phyloP scores from a whole-genome alignment of 1,284 basidiomycete genomes.

The Athelia psychrophila region DNA sequence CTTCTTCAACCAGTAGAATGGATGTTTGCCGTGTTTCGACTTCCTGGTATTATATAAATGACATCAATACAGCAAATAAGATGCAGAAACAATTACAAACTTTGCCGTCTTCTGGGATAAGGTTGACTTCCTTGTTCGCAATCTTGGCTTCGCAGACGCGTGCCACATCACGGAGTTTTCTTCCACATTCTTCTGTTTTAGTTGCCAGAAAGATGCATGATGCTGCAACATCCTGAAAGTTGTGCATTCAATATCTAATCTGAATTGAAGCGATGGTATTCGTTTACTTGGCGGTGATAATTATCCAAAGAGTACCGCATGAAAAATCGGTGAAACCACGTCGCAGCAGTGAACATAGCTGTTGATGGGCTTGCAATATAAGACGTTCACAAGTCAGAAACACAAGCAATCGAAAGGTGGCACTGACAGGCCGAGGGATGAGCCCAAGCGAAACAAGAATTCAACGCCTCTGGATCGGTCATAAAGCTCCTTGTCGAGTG shows the following conservation, averaged over 20 bases:
- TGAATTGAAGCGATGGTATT: background rate
- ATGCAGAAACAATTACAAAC: conserved; percentile 31
- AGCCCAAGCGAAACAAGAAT: conserved; percentile 76
- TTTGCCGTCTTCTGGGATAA: conserved; percentile 59
- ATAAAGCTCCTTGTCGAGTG: conserved; percentile 65
- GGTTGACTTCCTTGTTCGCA: conserved; percentile 48
- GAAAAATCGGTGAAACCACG: conserved; percentile 93
- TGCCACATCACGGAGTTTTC: conserved; percentile 84
- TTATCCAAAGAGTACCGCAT: conserved; percentile 90
- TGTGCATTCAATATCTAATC: background rate
- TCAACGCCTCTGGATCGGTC: conserved; percentile 77
- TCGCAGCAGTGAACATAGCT: conserved; percentile 81
- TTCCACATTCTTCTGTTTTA: conserved; percentile 87
- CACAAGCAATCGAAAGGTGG: conserved; percentile 9
- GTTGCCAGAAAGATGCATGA: conserved; percentile 90
- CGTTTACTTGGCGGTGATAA: conserved; percentile 71
- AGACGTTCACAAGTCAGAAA: conserved; percentile 14
- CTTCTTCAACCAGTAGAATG: conserved; percentile 81
- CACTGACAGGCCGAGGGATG: conserved; percentile 69
- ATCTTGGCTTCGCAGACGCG: conserved; percentile 75
- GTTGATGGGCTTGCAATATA: conserved; percentile 62
- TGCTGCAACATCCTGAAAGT: conserved; percentile 76
- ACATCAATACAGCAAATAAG: background rate
- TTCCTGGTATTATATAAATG: conserved; percentile 41
- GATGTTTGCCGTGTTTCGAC: conserved; percentile 70